phyloP scores from a whole-genome alignment of 768 basidiomycete species.

The Hortiboletus flavorubellus region DNA sequence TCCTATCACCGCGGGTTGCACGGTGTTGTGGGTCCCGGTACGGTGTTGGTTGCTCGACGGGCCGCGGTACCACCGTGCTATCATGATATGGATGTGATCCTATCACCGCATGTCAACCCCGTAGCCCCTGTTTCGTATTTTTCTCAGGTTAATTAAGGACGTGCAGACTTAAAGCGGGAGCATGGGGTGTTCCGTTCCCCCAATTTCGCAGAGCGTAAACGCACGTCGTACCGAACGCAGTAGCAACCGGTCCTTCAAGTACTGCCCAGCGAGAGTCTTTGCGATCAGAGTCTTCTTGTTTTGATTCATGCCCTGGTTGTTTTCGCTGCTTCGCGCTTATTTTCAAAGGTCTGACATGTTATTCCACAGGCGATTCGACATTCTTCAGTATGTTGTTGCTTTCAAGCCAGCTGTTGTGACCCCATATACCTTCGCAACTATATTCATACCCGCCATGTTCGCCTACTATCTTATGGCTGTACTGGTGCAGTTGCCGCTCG shows the following conservation, averaged over 20 bases:
- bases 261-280: not conserved
- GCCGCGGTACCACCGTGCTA: too few species aligned
- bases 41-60: too few species aligned
- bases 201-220: not conserved
- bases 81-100: too few species aligned
- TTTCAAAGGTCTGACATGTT: not conserved
- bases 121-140: too few species aligned
- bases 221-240: not conserved
- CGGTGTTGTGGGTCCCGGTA: too few species aligned
- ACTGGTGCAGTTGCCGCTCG: constrained; percentile 47
- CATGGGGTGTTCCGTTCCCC: too few species aligned
- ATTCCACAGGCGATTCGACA: constrained; percentile 3
- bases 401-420: constrained; percentile 20
- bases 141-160: too few species aligned
- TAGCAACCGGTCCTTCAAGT: not conserved
- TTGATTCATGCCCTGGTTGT: constrained; percentile 15
- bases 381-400: constrained; percentile 11
- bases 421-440: constrained; percentile 31
- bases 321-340: not conserved
- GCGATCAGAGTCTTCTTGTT: not conserved
- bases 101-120: too few species aligned
- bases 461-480: constrained; percentile 51
- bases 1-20: too few species aligned
- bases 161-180: too few species aligned
- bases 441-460: constrained; percentile 41